Evolutionary conservation across 306 rosid genomes (phyloP).

Genomic region (Cicer bijugum): DNA sequence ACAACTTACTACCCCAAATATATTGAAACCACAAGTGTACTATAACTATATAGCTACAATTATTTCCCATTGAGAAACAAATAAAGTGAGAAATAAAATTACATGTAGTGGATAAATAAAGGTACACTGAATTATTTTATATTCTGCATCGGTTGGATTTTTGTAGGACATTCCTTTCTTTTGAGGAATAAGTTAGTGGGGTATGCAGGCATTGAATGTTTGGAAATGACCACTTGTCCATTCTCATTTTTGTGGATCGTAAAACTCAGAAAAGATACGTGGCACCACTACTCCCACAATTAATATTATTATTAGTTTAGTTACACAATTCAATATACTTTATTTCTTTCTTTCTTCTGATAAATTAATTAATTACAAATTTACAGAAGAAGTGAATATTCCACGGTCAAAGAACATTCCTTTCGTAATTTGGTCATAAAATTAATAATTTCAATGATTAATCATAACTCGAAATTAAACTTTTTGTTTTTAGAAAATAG

Average conservation of each 20-base stretch:
- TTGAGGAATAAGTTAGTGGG: slow-evolving; percentile 41
- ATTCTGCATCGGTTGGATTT: slow-evolving; percentile 32
- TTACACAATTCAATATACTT: slow-evolving; percentile 24
- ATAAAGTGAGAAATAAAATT: not conserved
- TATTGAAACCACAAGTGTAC: too few species aligned
- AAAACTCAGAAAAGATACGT: not conserved
- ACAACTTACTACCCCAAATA: too few species aligned
- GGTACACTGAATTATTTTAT: not conserved
- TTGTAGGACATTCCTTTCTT: slow-evolving; percentile 44
- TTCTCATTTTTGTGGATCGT: slow-evolving; percentile 4
- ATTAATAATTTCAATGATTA: not conserved
- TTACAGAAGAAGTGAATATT: not conserved
- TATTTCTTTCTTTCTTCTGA: not conserved
- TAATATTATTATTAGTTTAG: too few species aligned
- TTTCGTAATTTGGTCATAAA: not conserved
- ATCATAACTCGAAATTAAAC: too few species aligned
- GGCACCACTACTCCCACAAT: not conserved
- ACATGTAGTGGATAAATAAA: not conserved
- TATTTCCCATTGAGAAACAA: too few species aligned
- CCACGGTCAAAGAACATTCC: not conserved
- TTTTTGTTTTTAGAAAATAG: too few species aligned
- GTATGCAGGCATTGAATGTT: slow-evolving; percentile 22
- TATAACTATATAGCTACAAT: too few species aligned
- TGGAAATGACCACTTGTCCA: slow-evolving; percentile 40
- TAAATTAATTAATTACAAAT: not conserved